Conservation (phyloP, 768 basidiomycete species). For the Leccinum broughii region DNA sequence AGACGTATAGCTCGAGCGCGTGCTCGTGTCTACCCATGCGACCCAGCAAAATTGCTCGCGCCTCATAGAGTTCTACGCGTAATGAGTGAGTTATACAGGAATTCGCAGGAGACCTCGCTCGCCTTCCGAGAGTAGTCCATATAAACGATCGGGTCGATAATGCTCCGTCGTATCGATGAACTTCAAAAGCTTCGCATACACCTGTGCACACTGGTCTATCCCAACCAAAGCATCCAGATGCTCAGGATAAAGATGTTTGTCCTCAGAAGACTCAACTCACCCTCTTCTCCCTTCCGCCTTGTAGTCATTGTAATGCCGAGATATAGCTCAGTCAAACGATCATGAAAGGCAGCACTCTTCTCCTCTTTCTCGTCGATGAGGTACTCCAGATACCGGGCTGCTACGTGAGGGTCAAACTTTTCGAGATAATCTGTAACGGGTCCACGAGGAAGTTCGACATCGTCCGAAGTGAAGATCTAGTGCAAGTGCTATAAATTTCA, state of each 20-base stretch:
- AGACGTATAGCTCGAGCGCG: conserved; percentile 93
- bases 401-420: conserved; percentile 63
- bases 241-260: background rate
- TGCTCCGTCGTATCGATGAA: conserved; percentile 73
- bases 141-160: conserved; percentile 78
- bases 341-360: conserved; percentile 68
- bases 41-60: conserved; percentile 88
- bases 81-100: background rate
- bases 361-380: conserved; percentile 77
- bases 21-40: conserved; percentile 89
- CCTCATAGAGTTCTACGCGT: conserved; percentile 77
- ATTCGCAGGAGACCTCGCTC: conserved; percentile 14
- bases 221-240: background rate
- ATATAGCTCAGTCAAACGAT: conserved; percentile 87
- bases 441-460: conserved; percentile 82
- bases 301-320: conserved; percentile 62
- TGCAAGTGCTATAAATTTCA: background rate
- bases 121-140: conserved; percentile 86
- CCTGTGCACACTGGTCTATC: conserved; percentile 48
- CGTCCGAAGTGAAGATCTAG: conserved; percentile 95
- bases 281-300: conserved; percentile 57
- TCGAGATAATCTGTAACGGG: conserved; percentile 80
- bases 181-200: conserved; percentile 68
- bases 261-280: conserved; percentile 38
- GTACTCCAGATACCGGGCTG: conserved; percentile 81